Conservation (phyloP, 331 rosid genomes). For the Pyracantha coccinea region DNA sequence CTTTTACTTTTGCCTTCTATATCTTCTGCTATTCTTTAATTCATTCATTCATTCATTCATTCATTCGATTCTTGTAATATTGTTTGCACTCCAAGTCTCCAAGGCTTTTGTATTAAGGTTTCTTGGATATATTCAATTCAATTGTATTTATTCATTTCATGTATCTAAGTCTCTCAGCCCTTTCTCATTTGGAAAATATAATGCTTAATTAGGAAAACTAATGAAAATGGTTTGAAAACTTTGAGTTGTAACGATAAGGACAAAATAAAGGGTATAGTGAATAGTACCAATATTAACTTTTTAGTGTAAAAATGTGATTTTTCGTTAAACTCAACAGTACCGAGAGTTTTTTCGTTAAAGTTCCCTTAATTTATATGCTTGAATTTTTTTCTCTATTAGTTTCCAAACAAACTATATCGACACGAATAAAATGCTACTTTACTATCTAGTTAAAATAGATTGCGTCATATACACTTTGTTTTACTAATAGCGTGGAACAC, state of each 20-base stretch:
- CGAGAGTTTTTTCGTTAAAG: too few relatives aligned
- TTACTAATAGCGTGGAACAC: neutral
- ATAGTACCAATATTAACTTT: too few relatives aligned
- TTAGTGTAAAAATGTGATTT: too few relatives aligned
- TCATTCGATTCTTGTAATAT: neutral
- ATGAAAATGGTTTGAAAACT: too few relatives aligned
- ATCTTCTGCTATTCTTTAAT: neutral
- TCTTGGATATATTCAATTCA: neutral
- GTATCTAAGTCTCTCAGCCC: neutral
- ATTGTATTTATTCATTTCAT: neutral
- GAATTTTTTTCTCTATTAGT: neutral
- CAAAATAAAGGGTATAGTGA: too few relatives aligned
- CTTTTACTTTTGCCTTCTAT: slow-evolving; percentile 3
- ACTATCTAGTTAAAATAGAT: neutral
- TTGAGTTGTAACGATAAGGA: too few relatives aligned
- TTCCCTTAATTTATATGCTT: too few relatives aligned
- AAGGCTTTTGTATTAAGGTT: neutral
- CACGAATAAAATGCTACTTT: neutral
- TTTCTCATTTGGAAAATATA: neutral
- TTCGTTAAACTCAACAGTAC: too few relatives aligned
- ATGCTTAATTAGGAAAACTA: too few relatives aligned
- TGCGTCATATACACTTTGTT: neutral
- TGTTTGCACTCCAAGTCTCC: too few relatives aligned
- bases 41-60: neutral
- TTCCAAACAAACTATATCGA: too few relatives aligned